Evolutionary conservation across 2,329 filamentous ascomycete species (phyloP), one percentile per base, ranked within the genome.

Genomic region (Diplocarpon mali): DNA sequence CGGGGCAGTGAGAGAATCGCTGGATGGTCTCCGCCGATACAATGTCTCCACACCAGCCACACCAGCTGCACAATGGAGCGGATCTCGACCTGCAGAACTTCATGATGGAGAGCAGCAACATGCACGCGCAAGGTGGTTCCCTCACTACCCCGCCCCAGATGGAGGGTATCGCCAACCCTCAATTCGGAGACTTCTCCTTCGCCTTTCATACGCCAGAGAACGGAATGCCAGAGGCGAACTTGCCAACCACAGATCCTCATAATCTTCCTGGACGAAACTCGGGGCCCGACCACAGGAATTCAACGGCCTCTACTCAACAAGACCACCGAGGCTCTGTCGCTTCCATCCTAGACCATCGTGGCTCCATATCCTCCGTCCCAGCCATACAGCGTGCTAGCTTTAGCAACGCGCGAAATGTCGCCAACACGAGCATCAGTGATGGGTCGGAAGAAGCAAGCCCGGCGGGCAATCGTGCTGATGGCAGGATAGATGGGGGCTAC

Each of bases 181-280:
- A 71, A 40, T 78, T 77, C 55, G 64, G 65, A 49, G 69, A 74
- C 50, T 77, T 76, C 54, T 62, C 69, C 16, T 77, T 75, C 53
- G 57, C 70, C 2, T 76, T 71, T 54, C 64, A 67, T 52, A 62
- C 62, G 37, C 57, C 71, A 9, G 68, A 69, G 44, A 65, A 66
- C 48, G 59, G 62, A 13, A 41, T 63, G 53, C 45, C 62, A 32
- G 62, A 65, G 10, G 32, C 46, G 9, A 53, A 55, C 14, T 5
- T 57, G n/a, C 57, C 57, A 15, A 45, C 48, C 31, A 29, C 41
- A 12, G 56, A 58, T 47, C 50, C 52, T 24, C 59, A 56, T 35
- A 52, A 52, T 31, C 46, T 57, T 17, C 38, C 51, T 10, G 50
- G 41, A 11, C 50, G 49, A 20, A 42, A 12, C n/a, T 40, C 48